Conservation (phyloP, 176 grass and related monocot genomes). For the Chloris gayana region DNA sequence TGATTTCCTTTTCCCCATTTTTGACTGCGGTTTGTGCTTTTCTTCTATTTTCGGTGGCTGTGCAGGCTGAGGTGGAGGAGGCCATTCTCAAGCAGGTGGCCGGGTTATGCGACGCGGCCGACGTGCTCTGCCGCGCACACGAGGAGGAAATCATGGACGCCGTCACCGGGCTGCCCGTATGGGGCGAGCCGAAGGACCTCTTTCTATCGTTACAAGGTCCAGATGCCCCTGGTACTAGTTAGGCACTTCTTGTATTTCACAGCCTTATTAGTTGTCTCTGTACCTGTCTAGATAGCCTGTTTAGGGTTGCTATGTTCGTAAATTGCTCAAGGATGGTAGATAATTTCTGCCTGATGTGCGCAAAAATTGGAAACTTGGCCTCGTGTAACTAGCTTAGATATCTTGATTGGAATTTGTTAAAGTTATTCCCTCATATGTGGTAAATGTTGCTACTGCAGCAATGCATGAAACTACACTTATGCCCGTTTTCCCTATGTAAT, state of each 20-base stretch:
- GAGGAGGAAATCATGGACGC: slow-evolving; percentile 43
- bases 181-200: slow-evolving; percentile 48
- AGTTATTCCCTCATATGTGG: neutral
- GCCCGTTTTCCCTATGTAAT: slow-evolving; percentile 10
- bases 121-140: neutral
- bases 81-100: slow-evolving; percentile 4
- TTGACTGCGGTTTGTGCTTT: neutral
- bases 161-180: slow-evolving; percentile 37
- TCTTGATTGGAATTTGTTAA: slow-evolving; percentile 15
- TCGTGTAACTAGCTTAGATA: slow-evolving; percentile 22
- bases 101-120: slow-evolving; percentile 17
- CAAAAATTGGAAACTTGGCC: neutral
- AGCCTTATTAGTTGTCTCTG: neutral
- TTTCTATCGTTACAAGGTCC: slow-evolving; percentile 15
- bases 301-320: neutral
- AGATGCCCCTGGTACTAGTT: slow-evolving; percentile 24
- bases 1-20: neutral
- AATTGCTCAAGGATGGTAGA: slow-evolving; percentile 15
- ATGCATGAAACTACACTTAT: slow-evolving; percentile 17
- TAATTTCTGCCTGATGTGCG: neutral
- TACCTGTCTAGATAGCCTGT: slow-evolving; percentile 32
- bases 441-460: slow-evolving; percentile 21
- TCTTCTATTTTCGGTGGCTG: neutral
- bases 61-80: slow-evolving; percentile 37
- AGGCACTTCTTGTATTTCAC: slow-evolving; percentile 26